These are phyloP conservation scores for Verticillium albo-atrum DNA, from an alignment of 2,329 filamentous ascomycete genomes.

Conservation along the genomic window DNA sequence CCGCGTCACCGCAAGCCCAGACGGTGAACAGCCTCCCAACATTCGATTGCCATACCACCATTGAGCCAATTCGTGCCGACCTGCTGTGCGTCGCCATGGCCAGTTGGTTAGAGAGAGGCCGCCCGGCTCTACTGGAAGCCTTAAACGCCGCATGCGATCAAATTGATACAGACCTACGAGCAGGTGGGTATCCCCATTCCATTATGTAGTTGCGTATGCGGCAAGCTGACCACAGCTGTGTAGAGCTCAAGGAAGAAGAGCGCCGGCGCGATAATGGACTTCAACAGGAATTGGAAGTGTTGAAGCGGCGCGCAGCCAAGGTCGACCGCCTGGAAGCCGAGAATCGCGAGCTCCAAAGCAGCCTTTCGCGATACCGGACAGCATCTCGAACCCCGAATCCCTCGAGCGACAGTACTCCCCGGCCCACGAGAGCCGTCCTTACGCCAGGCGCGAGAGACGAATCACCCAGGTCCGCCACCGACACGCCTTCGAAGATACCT, in stretches of 20 bases:
- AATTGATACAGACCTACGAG: conserved; percentile 30
- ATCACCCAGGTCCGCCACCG: not conserved
- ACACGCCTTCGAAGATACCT: not conserved
- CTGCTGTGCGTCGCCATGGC: conserved; percentile 23
- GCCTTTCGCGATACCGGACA: conserved; percentile 26
- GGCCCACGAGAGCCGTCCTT: not conserved
- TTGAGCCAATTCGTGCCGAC: not conserved
- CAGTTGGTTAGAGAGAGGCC: conserved; percentile 33
- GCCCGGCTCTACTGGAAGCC: conserved; percentile 33
- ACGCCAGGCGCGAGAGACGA: not conserved
- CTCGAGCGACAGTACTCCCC: conserved; percentile 2
- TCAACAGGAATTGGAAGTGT: conserved; percentile 26
- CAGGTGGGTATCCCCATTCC: conserved; percentile 23
- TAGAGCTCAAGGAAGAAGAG: conserved; percentile 20
- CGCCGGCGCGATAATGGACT: conserved; percentile 1
- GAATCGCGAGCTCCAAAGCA: conserved; percentile 33
- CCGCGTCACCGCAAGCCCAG: not conserved
- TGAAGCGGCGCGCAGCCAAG: conserved; percentile 24
- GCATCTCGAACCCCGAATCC: conserved; percentile 3
- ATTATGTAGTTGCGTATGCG: not conserved
- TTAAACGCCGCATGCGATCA: conserved; percentile 32
- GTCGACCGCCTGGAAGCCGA: conserved; percentile 34
- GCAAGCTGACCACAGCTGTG: conserved; percentile 8
- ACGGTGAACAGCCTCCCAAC: not conserved
- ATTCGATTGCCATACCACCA: not conserved